phyloP scores from a whole-genome alignment of 2,329 filamentous ascomycete genomes.

The Orbilia quercus region DNA sequence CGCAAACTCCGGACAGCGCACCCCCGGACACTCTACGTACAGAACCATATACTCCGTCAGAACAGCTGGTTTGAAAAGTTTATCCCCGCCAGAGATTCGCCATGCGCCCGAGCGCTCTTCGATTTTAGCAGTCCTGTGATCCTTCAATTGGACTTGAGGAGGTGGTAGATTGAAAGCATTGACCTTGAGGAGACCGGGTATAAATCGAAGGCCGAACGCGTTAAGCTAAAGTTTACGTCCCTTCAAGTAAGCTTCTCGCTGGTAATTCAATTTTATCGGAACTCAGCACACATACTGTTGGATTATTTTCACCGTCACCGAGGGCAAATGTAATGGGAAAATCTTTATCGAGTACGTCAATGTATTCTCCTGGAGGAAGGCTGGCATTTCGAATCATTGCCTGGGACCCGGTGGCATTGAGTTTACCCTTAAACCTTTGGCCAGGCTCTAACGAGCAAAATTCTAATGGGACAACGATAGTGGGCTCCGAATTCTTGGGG shows the following conservation, averaged over 20 bases:
- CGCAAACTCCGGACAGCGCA: not conserved
- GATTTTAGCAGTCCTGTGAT: not conserved
- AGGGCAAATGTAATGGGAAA: constrained; percentile 7
- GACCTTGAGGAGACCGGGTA: constrained; percentile 5
- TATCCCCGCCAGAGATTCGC: not conserved
- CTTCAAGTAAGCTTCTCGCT: not conserved
- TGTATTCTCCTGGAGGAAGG: constrained; percentile 3
- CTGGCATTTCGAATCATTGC: constrained; percentile 22
- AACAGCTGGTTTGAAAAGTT: not conserved
- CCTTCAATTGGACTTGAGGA: constrained; percentile 1
- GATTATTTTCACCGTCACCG: not conserved
- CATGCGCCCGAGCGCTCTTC: not conserved
- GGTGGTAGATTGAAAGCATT: not conserved
- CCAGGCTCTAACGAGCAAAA: constrained; percentile 22
- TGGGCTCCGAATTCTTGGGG: not conserved
- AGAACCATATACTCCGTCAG: constrained; percentile 11
- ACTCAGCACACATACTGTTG: constrained; percentile 6
- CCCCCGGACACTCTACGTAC: not conserved
- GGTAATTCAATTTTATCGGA: not conserved
- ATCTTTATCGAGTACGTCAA: not conserved
- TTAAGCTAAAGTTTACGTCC: constrained; percentile 34
- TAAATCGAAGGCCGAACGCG: constrained; percentile 26
- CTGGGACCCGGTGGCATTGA: not conserved
- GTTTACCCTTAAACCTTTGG: constrained; percentile 16
- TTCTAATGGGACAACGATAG: constrained; percentile 4